Evolutionary conservation across 192 early-diverging fungal species (phyloP), one percentile per base, ranked within the genome.

Genomic region (Phlyctochytrium arcticum): DNA sequence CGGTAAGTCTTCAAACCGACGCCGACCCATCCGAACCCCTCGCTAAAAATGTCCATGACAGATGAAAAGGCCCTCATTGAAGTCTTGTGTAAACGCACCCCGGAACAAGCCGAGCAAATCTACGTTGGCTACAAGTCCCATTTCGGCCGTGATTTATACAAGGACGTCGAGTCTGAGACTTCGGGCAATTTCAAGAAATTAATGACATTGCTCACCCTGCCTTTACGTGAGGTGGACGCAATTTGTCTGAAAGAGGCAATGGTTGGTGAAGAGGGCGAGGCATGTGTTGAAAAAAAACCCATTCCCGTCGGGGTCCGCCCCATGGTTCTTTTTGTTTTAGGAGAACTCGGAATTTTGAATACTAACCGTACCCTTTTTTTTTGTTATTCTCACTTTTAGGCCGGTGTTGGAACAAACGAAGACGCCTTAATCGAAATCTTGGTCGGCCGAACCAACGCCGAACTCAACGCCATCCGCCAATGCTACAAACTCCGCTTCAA

Each of bases 371-470:
- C 8, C 8, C 8, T 55, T 55, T 42, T 60, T 2, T 24, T 61
- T 44, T 29, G 36, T 24, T 15, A 30, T 49, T 32, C 3, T 32
- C 6, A 37, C 19, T 0, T 23, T 24, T 36, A 67, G 65, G 15
- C 37, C 12, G 77, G 77, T 5, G 12, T 79, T 6, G 75, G 75
- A 1, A 80, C 71, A 1, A 68, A 79, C 58, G 77, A 80, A 55
- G 79, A 81, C 48, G 67, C 57, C 9, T 39, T 80, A 37, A 69
- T 80, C 23, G 78, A 80, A 54, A 72, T 79, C 12, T 37, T 80
- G n/a, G 71, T 69, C 30, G 79, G 79, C n/a, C 62, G 78, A n/a
- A 73, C 79, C 47, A 77, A 76, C 56, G 59, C 56, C 34, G 79
- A 80, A 55, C 71, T 80, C 42, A 24, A 34, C n/a, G 70, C 60